A percentile compares a stretch with the other conserved stretches of the same genome.
phyloP scores from a whole-genome alignment of 352 stramenopile genomes.

The Globisporangium cystogenes region DNA sequence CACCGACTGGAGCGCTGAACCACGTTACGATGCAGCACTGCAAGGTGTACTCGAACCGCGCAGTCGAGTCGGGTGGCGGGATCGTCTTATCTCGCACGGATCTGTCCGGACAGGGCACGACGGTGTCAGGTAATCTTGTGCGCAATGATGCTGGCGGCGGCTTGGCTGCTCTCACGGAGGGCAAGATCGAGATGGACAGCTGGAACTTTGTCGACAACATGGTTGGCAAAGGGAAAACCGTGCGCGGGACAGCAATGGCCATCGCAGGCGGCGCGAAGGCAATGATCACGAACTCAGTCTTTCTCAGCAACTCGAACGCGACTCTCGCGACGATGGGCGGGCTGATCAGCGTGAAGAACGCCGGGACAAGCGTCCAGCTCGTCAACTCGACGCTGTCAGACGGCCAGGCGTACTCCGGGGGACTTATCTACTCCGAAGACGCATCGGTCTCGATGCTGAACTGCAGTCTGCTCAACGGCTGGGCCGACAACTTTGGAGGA shows the following conservation, averaged over 20 bases:
- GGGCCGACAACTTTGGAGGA: slow-evolving; percentile 47
- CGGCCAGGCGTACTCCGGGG: slow-evolving; percentile 35
- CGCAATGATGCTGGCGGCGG: slow-evolving; percentile 20
- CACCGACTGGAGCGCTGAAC: slow-evolving; percentile 5
- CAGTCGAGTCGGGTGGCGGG: slow-evolving; percentile 19
- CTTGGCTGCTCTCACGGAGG: slow-evolving; percentile 18
- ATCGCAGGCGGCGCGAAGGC: slow-evolving; percentile 15
- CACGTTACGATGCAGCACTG: slow-evolving; percentile 17
- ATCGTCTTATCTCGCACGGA: slow-evolving; percentile 24
- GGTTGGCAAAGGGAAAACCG: slow-evolving; percentile 11
- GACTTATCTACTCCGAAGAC: slow-evolving; percentile 34
- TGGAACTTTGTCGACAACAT: slow-evolving; percentile 39
- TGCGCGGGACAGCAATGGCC: slow-evolving; percentile 22
- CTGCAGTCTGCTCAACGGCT: slow-evolving; percentile 25
- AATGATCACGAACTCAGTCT: slow-evolving; percentile 19
- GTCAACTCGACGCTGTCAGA: slow-evolving; percentile 29
- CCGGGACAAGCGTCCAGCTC: slow-evolving; percentile 22
- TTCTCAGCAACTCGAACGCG: slow-evolving; percentile 27
- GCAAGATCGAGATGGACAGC: slow-evolving; percentile 11
- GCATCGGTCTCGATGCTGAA: slow-evolving; percentile 22
- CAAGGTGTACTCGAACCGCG: slow-evolving; percentile 18
- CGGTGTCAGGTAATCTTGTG: slow-evolving; percentile 17
- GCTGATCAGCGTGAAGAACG: slow-evolving; percentile 35
- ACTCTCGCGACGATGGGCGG: slow-evolving; percentile 26
- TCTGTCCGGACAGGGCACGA: slow-evolving; percentile 15